Conservation (phyloP, 2,329 filamentous ascomycete genomes). For the Cladosporium sp. region DNA sequence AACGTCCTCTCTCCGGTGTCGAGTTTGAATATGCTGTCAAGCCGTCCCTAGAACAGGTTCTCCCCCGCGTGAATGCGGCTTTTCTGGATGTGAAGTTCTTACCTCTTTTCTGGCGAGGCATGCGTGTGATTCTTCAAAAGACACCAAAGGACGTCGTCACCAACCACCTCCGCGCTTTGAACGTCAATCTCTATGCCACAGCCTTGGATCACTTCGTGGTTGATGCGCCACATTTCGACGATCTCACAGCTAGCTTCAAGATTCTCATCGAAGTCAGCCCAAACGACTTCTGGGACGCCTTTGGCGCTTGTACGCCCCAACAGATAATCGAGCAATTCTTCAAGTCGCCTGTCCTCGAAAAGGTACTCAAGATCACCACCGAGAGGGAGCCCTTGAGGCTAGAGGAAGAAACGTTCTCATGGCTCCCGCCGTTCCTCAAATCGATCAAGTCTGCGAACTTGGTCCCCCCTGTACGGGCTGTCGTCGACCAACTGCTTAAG, state of each 20-base stretch:
- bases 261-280: constrained; percentile 73
- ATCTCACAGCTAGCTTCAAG: constrained; percentile 70
- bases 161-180: constrained; percentile 75
- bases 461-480: constrained; percentile 75
- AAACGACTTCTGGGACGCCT: constrained; percentile 82
- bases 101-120: constrained; percentile 75
- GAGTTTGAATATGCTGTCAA: constrained; percentile 89
- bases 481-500: constrained; percentile 73
- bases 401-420: constrained; percentile 62
- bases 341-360: constrained; percentile 65
- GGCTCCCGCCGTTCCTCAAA: constrained; percentile 74
- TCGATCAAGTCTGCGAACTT: constrained; percentile 76
- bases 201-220: constrained; percentile 64
- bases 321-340: constrained; percentile 84
- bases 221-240: constrained; percentile 57
- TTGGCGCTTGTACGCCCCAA: constrained; percentile 76
- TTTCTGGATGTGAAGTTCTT: constrained; percentile 57
- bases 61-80: constrained; percentile 61
- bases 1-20: constrained; percentile 62
- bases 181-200: constrained; percentile 65
- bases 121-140: constrained; percentile 70
- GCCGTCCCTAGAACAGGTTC: constrained; percentile 67
- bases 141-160: constrained; percentile 74
- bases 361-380: constrained; percentile 57
- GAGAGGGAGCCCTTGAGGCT: constrained; percentile 58